Percentiles rank a stretch among this genome's conserved stretches.
Evolutionary conservation across 352 stramenopile species (phyloP).

Genomic region (Albugo laibachii): DNA sequence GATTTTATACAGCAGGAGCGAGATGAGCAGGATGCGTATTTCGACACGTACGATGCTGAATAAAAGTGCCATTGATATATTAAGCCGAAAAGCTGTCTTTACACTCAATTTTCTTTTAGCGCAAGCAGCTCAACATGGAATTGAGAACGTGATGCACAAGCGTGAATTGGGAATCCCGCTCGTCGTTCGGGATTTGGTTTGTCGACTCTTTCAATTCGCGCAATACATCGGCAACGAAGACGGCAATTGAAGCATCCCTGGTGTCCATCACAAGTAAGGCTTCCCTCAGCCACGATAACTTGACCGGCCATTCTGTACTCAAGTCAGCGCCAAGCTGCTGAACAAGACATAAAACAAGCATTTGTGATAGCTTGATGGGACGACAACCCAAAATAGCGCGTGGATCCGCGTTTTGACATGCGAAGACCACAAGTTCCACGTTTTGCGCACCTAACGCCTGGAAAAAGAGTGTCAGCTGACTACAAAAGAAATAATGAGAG

Average conservation of each 20-base stretch:
- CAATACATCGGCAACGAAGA: constrained; percentile 58
- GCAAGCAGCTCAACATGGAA: constrained; percentile 43
- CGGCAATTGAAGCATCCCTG: constrained; percentile 40
- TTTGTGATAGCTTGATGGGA: constrained; percentile 59
- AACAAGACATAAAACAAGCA: constrained; percentile 68
- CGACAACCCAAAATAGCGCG: constrained; percentile 34
- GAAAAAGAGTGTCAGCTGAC: background rate
- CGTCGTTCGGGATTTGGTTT: constrained; percentile 29
- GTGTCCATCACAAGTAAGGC: constrained; percentile 68
- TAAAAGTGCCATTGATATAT: no score
- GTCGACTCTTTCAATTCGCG: constrained; percentile 48
- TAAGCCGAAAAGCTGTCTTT: no score
- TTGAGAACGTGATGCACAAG: constrained; percentile 73
- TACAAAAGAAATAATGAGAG: constrained; percentile 1
- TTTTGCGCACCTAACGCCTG: constrained; percentile 52
- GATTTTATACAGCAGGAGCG: constrained; percentile 44
- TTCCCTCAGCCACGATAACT: constrained; percentile 59
- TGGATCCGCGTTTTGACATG: constrained; percentile 48
- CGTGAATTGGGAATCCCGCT: constrained; percentile 63
- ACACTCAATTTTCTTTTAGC: background rate
- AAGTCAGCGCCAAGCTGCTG: constrained; percentile 63
- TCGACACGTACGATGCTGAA: constrained; percentile 14
- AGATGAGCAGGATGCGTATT: constrained; percentile 66
- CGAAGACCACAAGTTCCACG: constrained; percentile 43
- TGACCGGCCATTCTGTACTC: constrained; percentile 36